Evolutionary conservation across 1,284 basidiomycete species (phyloP), one percentile per base, ranked within the genome.

Genomic region (Uromyces viciae-fabae): DNA sequence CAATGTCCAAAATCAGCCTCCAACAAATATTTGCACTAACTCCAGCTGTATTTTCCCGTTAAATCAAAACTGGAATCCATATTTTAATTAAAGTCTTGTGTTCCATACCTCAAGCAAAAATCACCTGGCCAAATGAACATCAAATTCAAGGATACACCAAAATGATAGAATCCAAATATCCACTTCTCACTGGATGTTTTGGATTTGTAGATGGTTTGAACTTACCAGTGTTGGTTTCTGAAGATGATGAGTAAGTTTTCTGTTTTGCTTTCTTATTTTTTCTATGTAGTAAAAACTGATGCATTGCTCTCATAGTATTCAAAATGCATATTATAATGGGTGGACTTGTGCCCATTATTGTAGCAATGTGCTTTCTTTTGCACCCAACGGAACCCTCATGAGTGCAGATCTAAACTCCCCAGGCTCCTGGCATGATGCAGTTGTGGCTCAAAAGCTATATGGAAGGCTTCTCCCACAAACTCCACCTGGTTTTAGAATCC

Each of bases 391-490:
- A 2, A 17, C 22, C 3, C 86, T 88, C 22, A 87, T 88, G 83
- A 84, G 82, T 11, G 82, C 81, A 8, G 81, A n/a, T 5, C 58
- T 87, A 38, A 89, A 89, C 84, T 85, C 86, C 0, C 88, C 88
- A 5, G 88, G 88, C 0, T 89, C 88, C 76, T 89, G 88, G 89
- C 88, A 89, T 84, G 87, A 89, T 82, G 85, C 88, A 4, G 83
- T 83, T 28, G 85, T 89, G 74, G 87, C 88, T 1, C 83, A 82
- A 0, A 85, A 84, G 0, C 86, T 89, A 4, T 89, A 87, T 79
- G 69, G 86, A 9, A 85, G 86, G 36, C 83, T 89, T 0, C 82
- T 75, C 0, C 83, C 68, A 1, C 14, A 82, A 1, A 87, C 86
- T 3, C 88, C 88, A 0, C 83, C 85, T 0, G 87, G 87, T 0